These are phyloP conservation scores for Graphilbum ipis-grandicollis DNA, from an alignment of 2,329 filamentous ascomycete genomes.

Conservation along the genomic window DNA sequence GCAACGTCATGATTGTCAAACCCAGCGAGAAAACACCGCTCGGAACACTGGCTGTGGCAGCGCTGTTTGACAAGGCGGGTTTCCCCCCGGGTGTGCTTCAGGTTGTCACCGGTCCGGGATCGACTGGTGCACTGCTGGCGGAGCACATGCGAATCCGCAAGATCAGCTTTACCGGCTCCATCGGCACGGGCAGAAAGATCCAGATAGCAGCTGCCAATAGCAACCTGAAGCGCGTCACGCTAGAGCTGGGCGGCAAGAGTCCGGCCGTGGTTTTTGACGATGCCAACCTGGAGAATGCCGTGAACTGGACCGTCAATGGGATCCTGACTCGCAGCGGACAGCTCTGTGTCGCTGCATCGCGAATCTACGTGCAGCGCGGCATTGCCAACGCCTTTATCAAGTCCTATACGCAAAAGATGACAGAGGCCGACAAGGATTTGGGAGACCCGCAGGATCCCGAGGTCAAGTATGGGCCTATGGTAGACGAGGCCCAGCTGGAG, in stretches of 20 bases:
- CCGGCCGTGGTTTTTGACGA: conserved; percentile 47
- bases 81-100: conserved; percentile 26
- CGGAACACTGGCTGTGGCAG: conserved; percentile 16
- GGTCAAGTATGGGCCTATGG: conserved; percentile 41
- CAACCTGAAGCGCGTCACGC: conserved; percentile 51
- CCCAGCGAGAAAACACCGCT: conserved; percentile 24
- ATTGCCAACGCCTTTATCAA: conserved; percentile 44
- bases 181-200: conserved; percentile 47
- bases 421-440: conserved; percentile 31
- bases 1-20: conserved; percentile 25
- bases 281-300: conserved; percentile 44
- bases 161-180: conserved; percentile 52
- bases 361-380: conserved; percentile 47
- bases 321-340: conserved; percentile 58
- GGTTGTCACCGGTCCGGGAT: conserved; percentile 21
- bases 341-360: conserved; percentile 56
- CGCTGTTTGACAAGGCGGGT: conserved; percentile 20
- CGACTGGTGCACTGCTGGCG: conserved; percentile 9
- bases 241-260: conserved; percentile 53
- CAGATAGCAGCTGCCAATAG: conserved; percentile 39
- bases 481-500: conserved; percentile 29
- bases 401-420: conserved; percentile 41
- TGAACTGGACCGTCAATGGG: conserved; percentile 17
- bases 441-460: conserved; percentile 41
- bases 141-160: conserved; percentile 29